phyloP scores from a whole-genome alignment of 371 early-diverging fungal genomes.

The Lichtheimia ornata region DNA sequence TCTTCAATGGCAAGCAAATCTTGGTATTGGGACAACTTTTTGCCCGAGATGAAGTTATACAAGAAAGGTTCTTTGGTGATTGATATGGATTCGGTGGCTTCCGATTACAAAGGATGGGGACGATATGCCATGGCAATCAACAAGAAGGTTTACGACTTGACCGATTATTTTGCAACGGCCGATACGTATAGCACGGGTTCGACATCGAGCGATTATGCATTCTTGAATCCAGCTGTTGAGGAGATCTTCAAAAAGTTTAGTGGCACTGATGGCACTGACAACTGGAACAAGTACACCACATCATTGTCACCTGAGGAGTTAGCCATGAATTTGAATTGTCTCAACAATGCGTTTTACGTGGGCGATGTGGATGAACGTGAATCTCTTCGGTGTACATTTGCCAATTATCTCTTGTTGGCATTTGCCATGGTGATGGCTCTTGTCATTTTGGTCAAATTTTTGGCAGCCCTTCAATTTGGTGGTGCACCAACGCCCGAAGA shows the following conservation, averaged over 20 bases:
- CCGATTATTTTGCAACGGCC: slow-evolving; percentile 64
- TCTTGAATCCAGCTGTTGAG: slow-evolving; percentile 56
- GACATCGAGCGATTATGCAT: slow-evolving; percentile 44
- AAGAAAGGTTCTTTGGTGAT: slow-evolving; percentile 68
- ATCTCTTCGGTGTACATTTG: slow-evolving; percentile 80
- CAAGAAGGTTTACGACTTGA: slow-evolving; percentile 77
- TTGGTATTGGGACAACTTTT: slow-evolving; percentile 70
- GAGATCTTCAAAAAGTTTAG: slow-evolving; percentile 68
- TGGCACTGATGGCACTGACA: slow-evolving; percentile 67
- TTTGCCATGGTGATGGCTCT: slow-evolving; percentile 77
- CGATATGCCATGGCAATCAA: slow-evolving; percentile 70
- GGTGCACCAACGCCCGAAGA: slow-evolving; percentile 75
- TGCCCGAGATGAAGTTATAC: slow-evolving; percentile 64
- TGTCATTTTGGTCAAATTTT: slow-evolving; percentile 90
- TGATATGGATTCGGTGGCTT: slow-evolving; percentile 41
- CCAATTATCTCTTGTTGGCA: slow-evolving; percentile 85
- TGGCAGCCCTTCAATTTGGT: slow-evolving; percentile 85
- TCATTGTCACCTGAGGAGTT: slow-evolving; percentile 36
- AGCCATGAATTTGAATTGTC: slow-evolving; percentile 61
- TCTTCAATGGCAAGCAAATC: slow-evolving; percentile 38
- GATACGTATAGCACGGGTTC: slow-evolving; percentile 42
- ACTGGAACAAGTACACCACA: slow-evolving; percentile 54
- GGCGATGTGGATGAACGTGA: slow-evolving; percentile 89
- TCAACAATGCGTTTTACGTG: slow-evolving; percentile 84
- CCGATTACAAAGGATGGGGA: slow-evolving; percentile 47